A percentile compares a stretch with the other conserved stretches of the same genome.
These are phyloP conservation scores for Jackrogersella multiformis DNA, from an alignment of 495 filamentous ascomycete species.

Conservation along the genomic window DNA sequence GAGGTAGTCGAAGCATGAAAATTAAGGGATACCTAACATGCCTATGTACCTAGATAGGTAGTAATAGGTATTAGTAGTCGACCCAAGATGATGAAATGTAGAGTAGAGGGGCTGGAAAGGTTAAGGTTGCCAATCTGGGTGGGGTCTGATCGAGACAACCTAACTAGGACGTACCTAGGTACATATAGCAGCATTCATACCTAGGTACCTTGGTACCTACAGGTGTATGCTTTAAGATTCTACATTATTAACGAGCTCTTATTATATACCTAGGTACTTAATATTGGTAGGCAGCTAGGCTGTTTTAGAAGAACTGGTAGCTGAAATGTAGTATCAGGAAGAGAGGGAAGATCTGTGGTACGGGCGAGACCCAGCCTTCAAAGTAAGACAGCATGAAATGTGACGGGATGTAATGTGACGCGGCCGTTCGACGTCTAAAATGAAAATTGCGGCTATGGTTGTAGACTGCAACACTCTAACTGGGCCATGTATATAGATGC, in stretches of 20 bases:
- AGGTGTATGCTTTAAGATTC: background rate
- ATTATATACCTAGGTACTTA: background rate
- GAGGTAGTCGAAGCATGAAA: background rate
- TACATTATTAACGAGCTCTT: no score
- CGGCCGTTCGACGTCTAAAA: constrained; percentile 15
- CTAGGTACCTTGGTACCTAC: no score
- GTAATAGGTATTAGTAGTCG: constrained; percentile 10
- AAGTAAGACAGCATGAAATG: constrained; percentile 30
- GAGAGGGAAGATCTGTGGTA: constrained; percentile 23
- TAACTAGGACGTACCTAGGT: background rate
- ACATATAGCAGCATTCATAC: constrained; percentile 10
- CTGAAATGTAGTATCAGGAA: constrained; percentile 5
- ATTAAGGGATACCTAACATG: background rate
- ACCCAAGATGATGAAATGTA: background rate
- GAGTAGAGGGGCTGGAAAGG: background rate
- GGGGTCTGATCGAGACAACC: constrained; percentile 3
- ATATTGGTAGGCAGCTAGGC: constrained; percentile 8
- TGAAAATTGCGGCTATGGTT: constrained; percentile 20
- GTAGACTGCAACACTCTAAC: constrained; percentile 6
- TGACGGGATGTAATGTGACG: constrained; percentile 35
- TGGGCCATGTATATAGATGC: background rate
- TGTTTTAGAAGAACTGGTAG: constrained; percentile 11
- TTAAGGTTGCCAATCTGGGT: constrained; percentile 4
- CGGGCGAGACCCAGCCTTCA: constrained; percentile 21
- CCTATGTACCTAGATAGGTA: background rate